Evolutionary conservation across 495 filamentous ascomycete genomes (phyloP).

Genomic region (Bathelium albidoporum): DNA sequence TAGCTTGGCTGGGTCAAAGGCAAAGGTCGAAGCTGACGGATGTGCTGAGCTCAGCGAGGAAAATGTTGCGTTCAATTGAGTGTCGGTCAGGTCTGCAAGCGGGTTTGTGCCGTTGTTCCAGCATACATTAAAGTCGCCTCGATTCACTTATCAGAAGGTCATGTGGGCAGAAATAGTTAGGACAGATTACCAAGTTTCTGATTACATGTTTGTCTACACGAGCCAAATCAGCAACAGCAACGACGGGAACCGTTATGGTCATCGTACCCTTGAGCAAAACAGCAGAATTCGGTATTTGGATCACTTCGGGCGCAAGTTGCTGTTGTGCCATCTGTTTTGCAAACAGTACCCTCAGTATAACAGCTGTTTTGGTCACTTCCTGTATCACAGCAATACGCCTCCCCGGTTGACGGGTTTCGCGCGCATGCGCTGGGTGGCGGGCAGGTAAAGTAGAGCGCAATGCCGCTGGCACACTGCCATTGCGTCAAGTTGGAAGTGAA

Average conservation of each 20-base stretch:
- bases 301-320: background rate
- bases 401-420: background rate
- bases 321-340: background rate
- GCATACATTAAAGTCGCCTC: slow-evolving; percentile 7
- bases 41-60: slow-evolving; percentile 8
- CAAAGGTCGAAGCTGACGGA: slow-evolving; percentile 10
- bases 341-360: background rate
- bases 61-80: slow-evolving; percentile 2
- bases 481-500: background rate
- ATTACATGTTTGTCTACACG: background rate
- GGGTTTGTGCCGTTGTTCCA: slow-evolving; percentile 1
- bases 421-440: background rate
- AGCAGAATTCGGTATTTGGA: background rate
- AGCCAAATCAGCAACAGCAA: background rate
- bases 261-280: background rate
- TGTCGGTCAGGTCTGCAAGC: slow-evolving; percentile 1
- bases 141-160: background rate
- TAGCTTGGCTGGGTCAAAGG: slow-evolving; percentile 5
- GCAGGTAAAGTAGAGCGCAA: background rate
- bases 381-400: background rate
- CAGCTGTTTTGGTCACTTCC: background rate
- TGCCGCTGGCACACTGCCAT: background rate
- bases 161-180: background rate
- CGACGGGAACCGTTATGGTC: background rate
- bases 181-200: background rate